Conservation (phyloP, 805 yeast genomes). For the Candida takata region DNA sequence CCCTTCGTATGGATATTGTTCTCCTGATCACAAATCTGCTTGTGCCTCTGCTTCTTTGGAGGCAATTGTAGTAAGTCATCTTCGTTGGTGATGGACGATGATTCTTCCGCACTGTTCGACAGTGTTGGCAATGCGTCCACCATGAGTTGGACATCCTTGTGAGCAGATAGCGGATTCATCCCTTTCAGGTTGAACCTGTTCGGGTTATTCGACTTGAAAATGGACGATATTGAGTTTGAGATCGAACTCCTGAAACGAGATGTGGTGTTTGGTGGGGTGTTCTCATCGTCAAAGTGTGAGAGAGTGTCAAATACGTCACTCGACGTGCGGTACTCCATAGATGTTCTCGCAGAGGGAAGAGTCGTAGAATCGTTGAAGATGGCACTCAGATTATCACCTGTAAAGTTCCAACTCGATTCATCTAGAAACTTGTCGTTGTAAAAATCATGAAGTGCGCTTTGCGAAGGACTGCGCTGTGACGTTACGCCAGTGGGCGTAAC, state of each 20-base stretch:
- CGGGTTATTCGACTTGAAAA: constrained; percentile 18
- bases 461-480: constrained; percentile 5
- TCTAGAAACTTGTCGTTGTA: constrained; percentile 11
- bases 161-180: constrained; percentile 25
- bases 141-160: constrained; percentile 14
- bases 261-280: constrained; percentile 4
- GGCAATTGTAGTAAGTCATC: not conserved
- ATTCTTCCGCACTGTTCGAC: constrained; percentile 14
- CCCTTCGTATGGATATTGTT: constrained; percentile 12
- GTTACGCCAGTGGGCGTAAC: constrained; percentile 7
- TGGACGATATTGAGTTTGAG: constrained; percentile 20
- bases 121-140: constrained; percentile 11
- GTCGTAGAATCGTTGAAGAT: constrained; percentile 18
- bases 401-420: constrained; percentile 12
- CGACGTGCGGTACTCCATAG: constrained; percentile 32
- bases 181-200: constrained; percentile 29
- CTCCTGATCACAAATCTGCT: not conserved
- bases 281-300: constrained; percentile 6
- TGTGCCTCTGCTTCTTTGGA: constrained; percentile 1
- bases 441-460: constrained; percentile 13
- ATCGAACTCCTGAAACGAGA: constrained; percentile 13
- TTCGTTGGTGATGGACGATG: constrained; percentile 6
- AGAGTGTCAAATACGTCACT: constrained; percentile 40
- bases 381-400: constrained; percentile 8
- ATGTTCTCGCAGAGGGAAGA: constrained; percentile 21